A percentile compares a stretch with the other conserved stretches of the same genome.
Conservation (phyloP, 768 basidiomycete genomes). For the Daedaleopsis sinensis region DNA sequence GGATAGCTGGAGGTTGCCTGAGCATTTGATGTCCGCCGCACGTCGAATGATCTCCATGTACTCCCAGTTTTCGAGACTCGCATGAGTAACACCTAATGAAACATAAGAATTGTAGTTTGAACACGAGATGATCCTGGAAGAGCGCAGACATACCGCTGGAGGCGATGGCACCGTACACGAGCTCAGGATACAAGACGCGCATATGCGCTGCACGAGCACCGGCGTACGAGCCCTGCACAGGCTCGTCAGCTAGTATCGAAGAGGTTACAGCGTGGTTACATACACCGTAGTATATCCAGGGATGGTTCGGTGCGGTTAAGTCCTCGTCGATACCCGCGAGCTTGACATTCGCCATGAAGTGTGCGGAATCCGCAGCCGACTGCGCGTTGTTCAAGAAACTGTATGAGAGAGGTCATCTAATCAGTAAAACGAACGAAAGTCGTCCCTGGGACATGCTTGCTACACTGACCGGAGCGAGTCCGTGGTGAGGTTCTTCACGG, state of each 20-base stretch:
- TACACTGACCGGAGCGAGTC: slow-evolving; percentile 69
- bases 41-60: slow-evolving; percentile 84
- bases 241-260: neutral
- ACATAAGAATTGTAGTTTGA: slow-evolving; percentile 2
- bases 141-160: slow-evolving; percentile 63
- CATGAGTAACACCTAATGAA: slow-evolving; percentile 78
- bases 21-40: slow-evolving; percentile 67
- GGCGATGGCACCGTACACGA: slow-evolving; percentile 90
- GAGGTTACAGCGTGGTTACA: slow-evolving; percentile 24
- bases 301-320: slow-evolving; percentile 69
- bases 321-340: slow-evolving; percentile 73
- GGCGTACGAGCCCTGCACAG: slow-evolving; percentile 77
- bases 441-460: neutral
- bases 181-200: slow-evolving; percentile 81
- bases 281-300: slow-evolving; percentile 96
- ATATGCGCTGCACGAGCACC: slow-evolving; percentile 94
- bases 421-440: neutral
- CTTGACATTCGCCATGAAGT: slow-evolving; percentile 84
- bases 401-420: slow-evolving; percentile 11
- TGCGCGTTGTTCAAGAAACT: slow-evolving; percentile 92
- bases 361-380: slow-evolving; percentile 86
- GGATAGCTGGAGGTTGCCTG: slow-evolving; percentile 56
- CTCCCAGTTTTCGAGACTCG: slow-evolving; percentile 79
- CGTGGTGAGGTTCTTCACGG: slow-evolving; percentile 77
- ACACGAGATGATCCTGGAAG: neutral